Evolutionary conservation across 169 alveolate genomes (phyloP).

Genomic region (Plasmodium chabaudi): DNA sequence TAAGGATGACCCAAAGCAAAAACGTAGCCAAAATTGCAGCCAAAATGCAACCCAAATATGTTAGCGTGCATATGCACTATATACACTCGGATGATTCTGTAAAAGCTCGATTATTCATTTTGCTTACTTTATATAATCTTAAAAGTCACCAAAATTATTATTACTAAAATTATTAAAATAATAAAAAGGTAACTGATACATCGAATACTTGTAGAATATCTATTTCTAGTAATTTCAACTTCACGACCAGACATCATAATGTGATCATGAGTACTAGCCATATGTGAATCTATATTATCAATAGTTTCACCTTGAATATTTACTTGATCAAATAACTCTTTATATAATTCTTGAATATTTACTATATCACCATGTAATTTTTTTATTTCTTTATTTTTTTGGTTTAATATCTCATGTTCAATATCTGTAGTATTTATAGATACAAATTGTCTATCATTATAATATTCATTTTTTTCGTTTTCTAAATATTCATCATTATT

Average conservation of each 20-base stretch:
- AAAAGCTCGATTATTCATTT: no score
- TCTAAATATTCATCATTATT: constrained; percentile 31
- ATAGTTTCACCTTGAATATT: constrained; percentile 70
- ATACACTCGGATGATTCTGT: no score
- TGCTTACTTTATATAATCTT: constrained; percentile 15
- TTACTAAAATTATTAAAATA: constrained; percentile 29
- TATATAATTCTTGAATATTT: constrained; percentile 67
- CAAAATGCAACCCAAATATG: no score
- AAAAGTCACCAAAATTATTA: constrained; percentile 52
- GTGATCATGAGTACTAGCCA: constrained; percentile 63
- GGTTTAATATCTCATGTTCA: constrained; percentile 70
- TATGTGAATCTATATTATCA: constrained; percentile 72
- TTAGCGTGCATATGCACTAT: no score
- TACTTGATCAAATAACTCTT: constrained; percentile 67
- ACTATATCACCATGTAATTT: constrained; percentile 72
- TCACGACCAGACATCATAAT: constrained; percentile 57
- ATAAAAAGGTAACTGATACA: constrained; percentile 35
- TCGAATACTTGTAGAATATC: constrained; percentile 58
- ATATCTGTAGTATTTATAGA: constrained; percentile 64
- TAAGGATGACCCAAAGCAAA: no score
- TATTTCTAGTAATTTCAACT: constrained; percentile 65
- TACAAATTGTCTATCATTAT: constrained; percentile 40
- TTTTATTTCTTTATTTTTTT: constrained; percentile 74
- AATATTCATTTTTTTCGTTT: constrained; percentile 11
- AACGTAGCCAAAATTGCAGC: no score